These are phyloP conservation scores for Gaultheria prostrata DNA, from an alignment of 148 eudicot species.

Conservation along the genomic window DNA sequence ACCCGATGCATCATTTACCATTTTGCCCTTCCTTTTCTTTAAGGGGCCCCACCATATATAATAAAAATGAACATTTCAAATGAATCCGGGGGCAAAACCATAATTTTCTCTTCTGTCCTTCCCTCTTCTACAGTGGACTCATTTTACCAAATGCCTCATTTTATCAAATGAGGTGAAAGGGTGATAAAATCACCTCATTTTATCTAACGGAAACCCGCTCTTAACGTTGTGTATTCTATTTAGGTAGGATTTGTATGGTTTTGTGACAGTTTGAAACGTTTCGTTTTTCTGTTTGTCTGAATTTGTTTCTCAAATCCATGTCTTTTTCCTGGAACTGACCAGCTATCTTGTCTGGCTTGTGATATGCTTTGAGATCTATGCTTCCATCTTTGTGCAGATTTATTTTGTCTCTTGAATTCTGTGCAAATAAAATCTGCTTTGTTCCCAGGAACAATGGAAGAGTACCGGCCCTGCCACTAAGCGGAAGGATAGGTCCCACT, in stretches of 20 bases:
- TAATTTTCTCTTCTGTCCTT: no score
- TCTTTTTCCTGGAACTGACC: neutral
- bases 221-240: slow-evolving; percentile 2
- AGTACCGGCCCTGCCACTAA: slow-evolving; percentile 52
- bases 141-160: no score
- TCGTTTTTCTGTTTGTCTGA: neutral
- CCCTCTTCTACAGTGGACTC: no score
- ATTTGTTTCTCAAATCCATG: neutral
- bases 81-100: no score
- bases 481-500: slow-evolving; percentile 71
- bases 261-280: neutral
- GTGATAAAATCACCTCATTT: no score
- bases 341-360: neutral
- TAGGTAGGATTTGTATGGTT: neutral
- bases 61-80: no score
- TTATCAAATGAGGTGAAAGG: no score
- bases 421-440: neutral
- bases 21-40: no score
- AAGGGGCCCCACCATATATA: no score
- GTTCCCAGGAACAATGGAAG: slow-evolving; percentile 83
- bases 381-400: neutral
- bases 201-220: no score
- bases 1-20: no score
- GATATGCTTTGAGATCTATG: slow-evolving; percentile 1
- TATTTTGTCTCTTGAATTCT: neutral